These are phyloP conservation scores for Aspergillus bertholletiae DNA, from an alignment of 495 filamentous ascomycete species.

Conservation along the genomic window DNA sequence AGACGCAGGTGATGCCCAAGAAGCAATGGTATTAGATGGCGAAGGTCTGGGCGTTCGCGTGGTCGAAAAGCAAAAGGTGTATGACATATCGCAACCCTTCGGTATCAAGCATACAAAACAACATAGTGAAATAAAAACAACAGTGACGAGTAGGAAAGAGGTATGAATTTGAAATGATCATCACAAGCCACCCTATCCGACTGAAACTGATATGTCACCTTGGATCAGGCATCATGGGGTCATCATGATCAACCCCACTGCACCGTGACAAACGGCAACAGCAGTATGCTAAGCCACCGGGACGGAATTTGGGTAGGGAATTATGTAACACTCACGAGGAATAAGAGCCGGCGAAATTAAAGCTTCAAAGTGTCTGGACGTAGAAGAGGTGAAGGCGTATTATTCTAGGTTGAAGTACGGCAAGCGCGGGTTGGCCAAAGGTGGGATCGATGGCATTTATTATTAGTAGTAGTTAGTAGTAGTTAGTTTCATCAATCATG, in stretches of 20 bases:
- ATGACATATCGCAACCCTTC: neutral
- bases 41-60: neutral
- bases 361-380: neutral
- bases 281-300: slow-evolving; percentile 1
- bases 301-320: neutral
- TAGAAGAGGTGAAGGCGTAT: slow-evolving; percentile 1
- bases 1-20: slow-evolving; percentile 14
- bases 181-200: slow-evolving; percentile 2
- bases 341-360: neutral
- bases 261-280: slow-evolving; percentile 9
- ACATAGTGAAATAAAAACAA: neutral
- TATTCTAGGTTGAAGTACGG: slow-evolving; percentile 5
- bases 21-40: slow-evolving; percentile 13
- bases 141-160: slow-evolving; percentile 1
- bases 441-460: slow-evolving; percentile 11
- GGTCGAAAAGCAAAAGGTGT: slow-evolving; percentile 1
- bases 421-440: neutral
- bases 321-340: slow-evolving; percentile 10
- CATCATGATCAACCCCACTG: slow-evolving; percentile 16
- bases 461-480: slow-evolving; percentile 13
- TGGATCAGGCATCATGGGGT: slow-evolving; percentile 11
- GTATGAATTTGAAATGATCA: neutral
- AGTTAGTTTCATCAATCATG: neutral
- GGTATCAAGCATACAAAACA: neutral
- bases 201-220: slow-evolving; percentile 5